phyloP scores from a whole-genome alignment of 352 stramenopile genomes.

The Phytopythium montanum region DNA sequence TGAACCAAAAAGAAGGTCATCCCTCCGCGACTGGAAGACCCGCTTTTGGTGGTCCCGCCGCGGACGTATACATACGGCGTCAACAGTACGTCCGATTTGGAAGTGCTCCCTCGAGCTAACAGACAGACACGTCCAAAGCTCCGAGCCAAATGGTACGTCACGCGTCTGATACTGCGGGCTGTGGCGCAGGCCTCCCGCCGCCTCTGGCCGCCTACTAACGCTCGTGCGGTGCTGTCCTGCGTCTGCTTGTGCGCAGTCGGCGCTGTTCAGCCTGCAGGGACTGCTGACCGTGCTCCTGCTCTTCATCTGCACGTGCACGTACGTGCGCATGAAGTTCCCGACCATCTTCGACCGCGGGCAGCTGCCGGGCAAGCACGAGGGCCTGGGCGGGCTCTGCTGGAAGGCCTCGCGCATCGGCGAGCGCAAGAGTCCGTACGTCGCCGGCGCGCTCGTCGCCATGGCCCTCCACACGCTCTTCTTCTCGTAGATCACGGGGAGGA shows the following conservation, averaged over 20 bases:
- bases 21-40: slow-evolving; percentile 4
- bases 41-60: neutral
- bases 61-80: neutral
- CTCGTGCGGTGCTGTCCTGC: neutral
- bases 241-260: slow-evolving; percentile 65
- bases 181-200: neutral
- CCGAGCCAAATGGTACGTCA: neutral
- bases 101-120: neutral
- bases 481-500: slow-evolving; percentile 16
- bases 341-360: slow-evolving; percentile 92
- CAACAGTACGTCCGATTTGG: neutral
- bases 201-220: slow-evolving; percentile 1
- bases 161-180: neutral
- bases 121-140: slow-evolving; percentile 1
- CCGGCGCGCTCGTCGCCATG: slow-evolving; percentile 81
- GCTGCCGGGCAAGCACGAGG: slow-evolving; percentile 82
- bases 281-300: slow-evolving; percentile 96
- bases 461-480: slow-evolving; percentile 92
- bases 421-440: slow-evolving; percentile 89
- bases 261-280: slow-evolving; percentile 96
- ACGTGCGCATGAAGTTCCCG: slow-evolving; percentile 94
- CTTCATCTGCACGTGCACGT: slow-evolving; percentile 97
- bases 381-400: slow-evolving; percentile 88
- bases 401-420: slow-evolving; percentile 91
- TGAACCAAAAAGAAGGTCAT: slow-evolving; percentile 9